Evolutionary conservation across 1,284 basidiomycete species (phyloP).

Genomic region (Boletus albobrunnescens): DNA sequence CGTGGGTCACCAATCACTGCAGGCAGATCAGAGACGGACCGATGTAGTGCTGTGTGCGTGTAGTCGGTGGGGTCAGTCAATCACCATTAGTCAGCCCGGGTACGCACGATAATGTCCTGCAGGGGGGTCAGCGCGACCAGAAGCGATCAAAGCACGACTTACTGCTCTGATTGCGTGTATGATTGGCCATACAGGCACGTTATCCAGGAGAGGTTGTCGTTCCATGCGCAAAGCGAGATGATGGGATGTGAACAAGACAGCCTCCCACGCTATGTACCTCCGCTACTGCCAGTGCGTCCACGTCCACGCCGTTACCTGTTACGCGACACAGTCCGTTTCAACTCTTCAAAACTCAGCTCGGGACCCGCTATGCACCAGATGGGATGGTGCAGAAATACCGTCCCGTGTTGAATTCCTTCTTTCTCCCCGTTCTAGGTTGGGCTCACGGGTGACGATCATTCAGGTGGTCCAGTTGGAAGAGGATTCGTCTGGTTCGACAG

Average conservation of each 20-base stretch:
- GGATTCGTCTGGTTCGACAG: no score
- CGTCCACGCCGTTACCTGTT: no score
- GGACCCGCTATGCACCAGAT: no score
- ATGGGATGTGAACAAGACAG: background rate
- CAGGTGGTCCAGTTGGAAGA: no score
- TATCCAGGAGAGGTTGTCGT: conserved; percentile 37
- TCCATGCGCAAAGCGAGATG: conserved; percentile 31
- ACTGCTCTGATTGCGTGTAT: conserved; percentile 67
- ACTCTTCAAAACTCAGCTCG: no score
- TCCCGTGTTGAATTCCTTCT: no score
- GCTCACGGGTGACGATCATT: no score
- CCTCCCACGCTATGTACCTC: conserved; percentile 20
- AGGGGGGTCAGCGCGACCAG: background rate
- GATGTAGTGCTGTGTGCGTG: conserved; percentile 27
- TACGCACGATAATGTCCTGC: conserved; percentile 59
- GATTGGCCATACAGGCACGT: conserved; percentile 66
- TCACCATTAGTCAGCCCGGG: background rate
- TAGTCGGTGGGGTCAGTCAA: conserved; percentile 10
- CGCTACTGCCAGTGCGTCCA: no score
- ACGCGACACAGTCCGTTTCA: no score
- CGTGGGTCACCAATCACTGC: background rate
- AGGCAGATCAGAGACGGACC: conserved; percentile 17
- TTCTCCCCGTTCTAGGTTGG: no score
- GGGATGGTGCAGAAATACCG: no score
- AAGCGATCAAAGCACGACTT: conserved; percentile 15